A percentile compares a stretch with the other conserved stretches of the same genome.
Conservation (phyloP, 306 rosid species). For the Citrullus mucosospermus region DNA sequence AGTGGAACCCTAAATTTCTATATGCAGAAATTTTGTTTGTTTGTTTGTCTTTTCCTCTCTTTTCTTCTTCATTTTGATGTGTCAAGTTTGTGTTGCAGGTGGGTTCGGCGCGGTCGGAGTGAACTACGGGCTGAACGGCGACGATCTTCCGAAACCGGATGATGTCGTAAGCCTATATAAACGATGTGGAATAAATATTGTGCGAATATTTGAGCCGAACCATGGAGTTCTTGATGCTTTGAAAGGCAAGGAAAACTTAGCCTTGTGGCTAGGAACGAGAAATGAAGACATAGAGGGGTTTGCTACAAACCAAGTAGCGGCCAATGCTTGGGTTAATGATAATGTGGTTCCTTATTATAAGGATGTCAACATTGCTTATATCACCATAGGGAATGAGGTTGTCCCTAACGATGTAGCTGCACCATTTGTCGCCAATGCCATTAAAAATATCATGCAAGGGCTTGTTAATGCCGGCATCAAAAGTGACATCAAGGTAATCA, state of each 20-base stretch:
- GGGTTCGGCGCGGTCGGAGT: background rate
- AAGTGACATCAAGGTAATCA: background rate
- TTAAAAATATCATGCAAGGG: conserved; percentile 10
- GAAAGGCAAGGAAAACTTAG: background rate
- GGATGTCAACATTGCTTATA: background rate
- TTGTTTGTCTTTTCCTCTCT: too few species aligned
- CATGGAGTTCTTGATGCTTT: background rate
- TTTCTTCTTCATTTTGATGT: background rate
- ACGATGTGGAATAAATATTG: background rate
- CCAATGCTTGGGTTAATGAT: conserved; percentile 14
- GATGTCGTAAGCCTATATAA: background rate
- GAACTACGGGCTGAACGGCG: conserved; percentile 7
- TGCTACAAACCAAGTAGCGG: conserved; percentile 9
- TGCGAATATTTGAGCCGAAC: conserved; percentile 7
- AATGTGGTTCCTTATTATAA: conserved; percentile 2
- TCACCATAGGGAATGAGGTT: conserved; percentile 21
- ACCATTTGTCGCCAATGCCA: conserved; percentile 1
- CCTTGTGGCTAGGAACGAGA: background rate
- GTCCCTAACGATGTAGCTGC: conserved; percentile 7
- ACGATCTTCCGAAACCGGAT: background rate
- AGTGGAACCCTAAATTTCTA: too few species aligned
- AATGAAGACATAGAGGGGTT: conserved; percentile 3
- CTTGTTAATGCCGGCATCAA: background rate
- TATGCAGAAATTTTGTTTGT: too few species aligned
- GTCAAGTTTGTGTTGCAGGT: background rate